phyloP scores from a whole-genome alignment of 192 early-diverging fungal species.

The Coemansia sp. region DNA sequence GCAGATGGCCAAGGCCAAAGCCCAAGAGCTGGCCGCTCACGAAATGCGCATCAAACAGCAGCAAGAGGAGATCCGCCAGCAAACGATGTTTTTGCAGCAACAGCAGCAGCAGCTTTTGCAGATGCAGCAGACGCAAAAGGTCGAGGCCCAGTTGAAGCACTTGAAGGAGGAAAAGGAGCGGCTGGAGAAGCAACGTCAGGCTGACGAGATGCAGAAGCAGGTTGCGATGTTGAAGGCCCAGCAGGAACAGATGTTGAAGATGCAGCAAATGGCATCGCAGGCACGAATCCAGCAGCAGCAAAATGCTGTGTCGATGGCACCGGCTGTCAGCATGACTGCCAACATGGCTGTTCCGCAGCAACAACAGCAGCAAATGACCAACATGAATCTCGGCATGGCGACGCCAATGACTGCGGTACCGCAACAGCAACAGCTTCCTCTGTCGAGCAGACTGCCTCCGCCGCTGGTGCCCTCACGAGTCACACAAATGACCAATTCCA shows the following conservation, averaged over 20 bases:
- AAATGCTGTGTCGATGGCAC: not conserved
- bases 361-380: conserved; percentile 12
- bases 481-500: conserved; percentile 17
- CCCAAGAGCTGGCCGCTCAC: conserved; percentile 47
- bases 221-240: conserved; percentile 38
- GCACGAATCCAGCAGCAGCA: conserved; percentile 16
- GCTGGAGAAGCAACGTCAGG: conserved; percentile 45
- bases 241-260: conserved; percentile 52
- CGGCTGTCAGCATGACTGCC: not conserved
- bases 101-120: conserved; percentile 52
- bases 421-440: conserved; percentile 23
- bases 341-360: conserved; percentile 14
- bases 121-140: conserved; percentile 54
- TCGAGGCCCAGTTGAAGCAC: conserved; percentile 52
- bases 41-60: conserved; percentile 45
- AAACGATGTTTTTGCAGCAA: conserved; percentile 47
- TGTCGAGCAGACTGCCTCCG: conserved; percentile 44
- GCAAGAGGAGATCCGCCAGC: conserved; percentile 50
- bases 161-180: conserved; percentile 46
- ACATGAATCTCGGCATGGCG: conserved; percentile 12
- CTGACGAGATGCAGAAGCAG: conserved; percentile 42
- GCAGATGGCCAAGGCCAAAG: conserved; percentile 40
- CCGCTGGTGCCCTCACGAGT: conserved; percentile 40
- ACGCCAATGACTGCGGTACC: conserved; percentile 10
- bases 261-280: conserved; percentile 54